Percentiles rank a stretch among this genome's conserved stretches.
phyloP scores from a whole-genome alignment of 352 stramenopile genomes.

The Globisporangium parvum region DNA sequence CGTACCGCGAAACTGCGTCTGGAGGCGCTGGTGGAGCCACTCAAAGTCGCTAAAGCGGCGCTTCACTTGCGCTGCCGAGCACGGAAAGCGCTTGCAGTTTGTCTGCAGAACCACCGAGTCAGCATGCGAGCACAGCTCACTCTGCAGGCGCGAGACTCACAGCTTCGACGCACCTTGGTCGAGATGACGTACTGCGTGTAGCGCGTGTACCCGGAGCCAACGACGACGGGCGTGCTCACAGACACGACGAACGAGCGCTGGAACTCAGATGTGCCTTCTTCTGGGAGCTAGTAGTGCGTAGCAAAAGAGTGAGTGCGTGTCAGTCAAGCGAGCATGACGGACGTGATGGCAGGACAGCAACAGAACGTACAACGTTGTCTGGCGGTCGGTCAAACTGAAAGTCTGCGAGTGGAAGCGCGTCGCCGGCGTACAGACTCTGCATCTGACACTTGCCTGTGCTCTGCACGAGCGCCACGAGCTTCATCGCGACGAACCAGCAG shows the following conservation, averaged over 20 bases:
- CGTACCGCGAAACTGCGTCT: constrained; percentile 71
- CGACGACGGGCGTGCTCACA: constrained; percentile 75
- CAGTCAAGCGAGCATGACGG: background rate
- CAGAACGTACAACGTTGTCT: constrained; percentile 58
- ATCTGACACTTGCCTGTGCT: constrained; percentile 78
- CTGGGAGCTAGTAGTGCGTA: no score
- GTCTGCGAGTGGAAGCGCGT: constrained; percentile 61
- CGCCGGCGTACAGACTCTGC: constrained; percentile 72
- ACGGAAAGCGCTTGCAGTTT: constrained; percentile 61
- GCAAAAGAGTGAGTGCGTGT: background rate
- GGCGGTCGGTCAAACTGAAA: constrained; percentile 76
- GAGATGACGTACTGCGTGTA: constrained; percentile 88
- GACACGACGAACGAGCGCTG: constrained; percentile 60
- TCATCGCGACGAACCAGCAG: constrained; percentile 89
- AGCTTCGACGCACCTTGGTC: constrained; percentile 54
- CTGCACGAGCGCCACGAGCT: constrained; percentile 84
- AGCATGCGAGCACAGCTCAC: background rate
- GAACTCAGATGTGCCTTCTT: constrained; percentile 34
- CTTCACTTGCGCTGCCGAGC: constrained; percentile 67
- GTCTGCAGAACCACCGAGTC: constrained; percentile 24
- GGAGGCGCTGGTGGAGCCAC: constrained; percentile 81
- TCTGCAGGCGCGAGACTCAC: no score
- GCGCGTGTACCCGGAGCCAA: constrained; percentile 72
- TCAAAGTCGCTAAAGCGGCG: constrained; percentile 88
- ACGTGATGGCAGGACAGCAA: background rate